phyloP scores from a whole-genome alignment of 2,329 filamentous ascomycete species.

The Pseudomassariella vexata region DNA sequence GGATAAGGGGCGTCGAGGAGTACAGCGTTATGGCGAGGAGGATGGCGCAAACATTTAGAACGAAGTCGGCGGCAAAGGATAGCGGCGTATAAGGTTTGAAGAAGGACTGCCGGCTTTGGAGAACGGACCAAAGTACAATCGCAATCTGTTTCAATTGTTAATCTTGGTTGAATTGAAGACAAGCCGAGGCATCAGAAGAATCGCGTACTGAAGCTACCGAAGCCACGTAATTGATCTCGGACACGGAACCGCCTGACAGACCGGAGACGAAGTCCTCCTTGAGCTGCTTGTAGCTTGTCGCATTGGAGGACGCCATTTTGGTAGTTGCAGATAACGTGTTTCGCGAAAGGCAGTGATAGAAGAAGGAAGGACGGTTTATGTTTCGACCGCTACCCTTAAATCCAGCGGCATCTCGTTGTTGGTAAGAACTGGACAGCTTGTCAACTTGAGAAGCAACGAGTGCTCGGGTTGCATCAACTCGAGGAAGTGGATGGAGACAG shows the following conservation, averaged over 20 bases:
- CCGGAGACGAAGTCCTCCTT: constrained; percentile 97
- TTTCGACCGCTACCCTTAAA: no score
- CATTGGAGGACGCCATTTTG: constrained; percentile 26
- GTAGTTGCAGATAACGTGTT: no score
- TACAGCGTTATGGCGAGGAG: constrained; percentile 86
- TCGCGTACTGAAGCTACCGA: constrained; percentile 84
- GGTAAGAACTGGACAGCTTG: no score
- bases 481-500: no score
- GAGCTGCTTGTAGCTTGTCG: constrained; percentile 71
- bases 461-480: no score
- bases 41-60: constrained; percentile 78
- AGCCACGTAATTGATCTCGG: constrained; percentile 83
- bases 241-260: constrained; percentile 73
- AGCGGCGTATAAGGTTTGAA: constrained; percentile 70
- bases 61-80: constrained; percentile 71
- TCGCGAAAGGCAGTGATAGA: no score
- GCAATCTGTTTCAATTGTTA: no score
- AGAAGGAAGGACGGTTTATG: no score
- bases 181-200: constrained; percentile 14
- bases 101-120: constrained; percentile 78
- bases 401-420: no score
- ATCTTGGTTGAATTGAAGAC: constrained; percentile 45
- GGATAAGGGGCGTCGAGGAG: constrained; percentile 64
- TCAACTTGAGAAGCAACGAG: no score
- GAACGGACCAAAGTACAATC: constrained; percentile 78